These are phyloP conservation scores for Penicillium italicum DNA, from an alignment of 2,329 filamentous ascomycete species.

Conservation along the genomic window DNA sequence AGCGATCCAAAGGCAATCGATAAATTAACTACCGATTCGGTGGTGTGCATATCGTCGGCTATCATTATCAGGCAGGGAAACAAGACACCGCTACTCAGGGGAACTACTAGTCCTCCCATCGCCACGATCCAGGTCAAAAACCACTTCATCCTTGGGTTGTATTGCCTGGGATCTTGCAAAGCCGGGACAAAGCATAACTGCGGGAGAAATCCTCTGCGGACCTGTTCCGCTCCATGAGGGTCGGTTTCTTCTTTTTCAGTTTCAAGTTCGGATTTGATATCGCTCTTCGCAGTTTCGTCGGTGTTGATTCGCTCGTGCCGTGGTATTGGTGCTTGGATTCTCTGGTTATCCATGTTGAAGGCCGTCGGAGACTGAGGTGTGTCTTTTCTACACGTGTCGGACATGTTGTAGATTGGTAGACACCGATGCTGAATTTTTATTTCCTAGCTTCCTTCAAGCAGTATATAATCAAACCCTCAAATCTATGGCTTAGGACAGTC, in stretches of 20 bases:
- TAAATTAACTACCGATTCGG: not conserved
- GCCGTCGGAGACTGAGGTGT: no score
- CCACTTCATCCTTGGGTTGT: not conserved
- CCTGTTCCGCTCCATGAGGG: not conserved
- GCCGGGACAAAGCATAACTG: not conserved
- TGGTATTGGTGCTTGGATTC: no score
- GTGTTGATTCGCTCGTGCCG: not conserved
- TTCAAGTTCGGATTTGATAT: not conserved
- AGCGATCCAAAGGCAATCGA: not conserved
- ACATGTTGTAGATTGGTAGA: no score
- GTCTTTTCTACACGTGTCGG: no score
- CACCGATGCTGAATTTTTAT: no score
- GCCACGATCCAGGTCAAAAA: not conserved
- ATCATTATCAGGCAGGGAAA: not conserved
- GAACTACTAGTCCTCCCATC: not conserved
- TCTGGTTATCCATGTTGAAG: no score
- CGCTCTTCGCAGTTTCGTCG: fast-evolving
- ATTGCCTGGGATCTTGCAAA: not conserved
- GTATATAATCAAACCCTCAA: no score
- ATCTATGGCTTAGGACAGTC: no score
- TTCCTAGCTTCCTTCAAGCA: no score
- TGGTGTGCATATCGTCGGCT: not conserved
- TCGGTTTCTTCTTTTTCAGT: not conserved
- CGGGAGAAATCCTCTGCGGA: not conserved
- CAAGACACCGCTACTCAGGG: not conserved